phyloP scores from a whole-genome alignment of 2,329 filamentous ascomycete genomes.

The Penicillium sp. region DNA sequence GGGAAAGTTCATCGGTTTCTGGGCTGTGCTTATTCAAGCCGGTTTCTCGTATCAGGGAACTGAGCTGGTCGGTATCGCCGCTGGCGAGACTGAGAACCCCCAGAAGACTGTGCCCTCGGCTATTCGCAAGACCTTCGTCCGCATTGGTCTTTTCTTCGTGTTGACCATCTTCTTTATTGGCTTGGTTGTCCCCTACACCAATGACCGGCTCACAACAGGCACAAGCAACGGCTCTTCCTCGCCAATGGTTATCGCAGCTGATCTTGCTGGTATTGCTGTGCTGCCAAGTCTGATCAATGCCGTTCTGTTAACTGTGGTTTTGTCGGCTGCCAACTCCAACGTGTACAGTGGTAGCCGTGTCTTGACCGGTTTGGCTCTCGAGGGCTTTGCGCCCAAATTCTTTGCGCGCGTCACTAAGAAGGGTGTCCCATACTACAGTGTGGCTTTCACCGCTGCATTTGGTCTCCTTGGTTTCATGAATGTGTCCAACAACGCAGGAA shows the following conservation, averaged over 20 bases:
- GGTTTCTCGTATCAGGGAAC: slow-evolving; percentile 56
- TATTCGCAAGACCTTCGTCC: slow-evolving; percentile 73
- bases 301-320: slow-evolving; percentile 41
- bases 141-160: slow-evolving; percentile 62
- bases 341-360: slow-evolving; percentile 60
- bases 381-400: slow-evolving; percentile 44
- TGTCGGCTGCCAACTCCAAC: slow-evolving; percentile 44
- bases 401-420: slow-evolving; percentile 41
- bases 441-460: slow-evolving; percentile 50
- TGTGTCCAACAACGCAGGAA: slow-evolving; percentile 60
- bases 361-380: slow-evolving; percentile 62
- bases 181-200: slow-evolving; percentile 66
- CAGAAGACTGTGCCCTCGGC: slow-evolving; percentile 70
- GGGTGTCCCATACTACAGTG: slow-evolving; percentile 46
- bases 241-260: slow-evolving; percentile 44
- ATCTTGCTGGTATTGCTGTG: slow-evolving; percentile 37
- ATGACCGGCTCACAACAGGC: slow-evolving; percentile 48
- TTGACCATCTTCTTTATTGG: slow-evolving; percentile 63
- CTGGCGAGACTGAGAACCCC: slow-evolving; percentile 72
- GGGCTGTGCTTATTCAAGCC: slow-evolving; percentile 47
- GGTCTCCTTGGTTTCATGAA: slow-evolving; percentile 71
- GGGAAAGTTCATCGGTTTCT: slow-evolving; percentile 66
- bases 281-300: slow-evolving; percentile 43
- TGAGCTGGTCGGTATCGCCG: slow-evolving; percentile 73
- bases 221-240: slow-evolving; percentile 32